Conservation (phyloP, 2,329 filamentous ascomycete species). For the Fusarium fracticaudum region DNA sequence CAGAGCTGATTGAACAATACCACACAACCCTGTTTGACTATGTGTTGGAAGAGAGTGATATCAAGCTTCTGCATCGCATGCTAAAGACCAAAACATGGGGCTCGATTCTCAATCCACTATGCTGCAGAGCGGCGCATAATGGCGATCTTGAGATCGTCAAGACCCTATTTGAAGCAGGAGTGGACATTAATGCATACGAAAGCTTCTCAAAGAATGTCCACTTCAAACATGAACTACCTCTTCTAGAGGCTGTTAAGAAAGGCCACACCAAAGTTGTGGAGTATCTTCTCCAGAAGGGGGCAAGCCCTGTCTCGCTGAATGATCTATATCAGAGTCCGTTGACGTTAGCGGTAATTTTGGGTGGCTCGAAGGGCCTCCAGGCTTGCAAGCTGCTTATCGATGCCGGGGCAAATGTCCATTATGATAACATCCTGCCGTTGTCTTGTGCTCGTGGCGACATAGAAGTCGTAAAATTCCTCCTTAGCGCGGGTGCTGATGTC, state of each 20-base stretch:
- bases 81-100: too few relatives aligned
- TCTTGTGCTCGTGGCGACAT: neutral
- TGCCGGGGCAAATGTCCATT: neutral
- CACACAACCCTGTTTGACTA: neutral
- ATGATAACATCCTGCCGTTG: fast-evolving
- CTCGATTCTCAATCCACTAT: neutral
- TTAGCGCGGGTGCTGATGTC: neutral
- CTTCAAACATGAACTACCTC: neutral
- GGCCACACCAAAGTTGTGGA: fast-evolving
- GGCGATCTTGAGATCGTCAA: fast-evolving
- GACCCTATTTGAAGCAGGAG: fast-evolving
- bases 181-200: neutral
- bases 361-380: neutral
- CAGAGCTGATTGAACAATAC: too few relatives aligned
- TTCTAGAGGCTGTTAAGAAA: fast-evolving
- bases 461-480: neutral
- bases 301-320: fast-evolving
- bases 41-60: fast-evolving
- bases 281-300: neutral
- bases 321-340: fast-evolving
- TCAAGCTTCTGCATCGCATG: neutral
- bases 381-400: neutral
- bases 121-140: fast-evolving
- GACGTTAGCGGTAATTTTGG: neutral
- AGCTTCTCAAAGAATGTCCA: too few relatives aligned